A percentile compares a stretch with the other conserved stretches of the same genome.
These are phyloP conservation scores for Elaeis guineensis DNA, from an alignment of 176 grass and related monocot species.

Conservation along the genomic window DNA sequence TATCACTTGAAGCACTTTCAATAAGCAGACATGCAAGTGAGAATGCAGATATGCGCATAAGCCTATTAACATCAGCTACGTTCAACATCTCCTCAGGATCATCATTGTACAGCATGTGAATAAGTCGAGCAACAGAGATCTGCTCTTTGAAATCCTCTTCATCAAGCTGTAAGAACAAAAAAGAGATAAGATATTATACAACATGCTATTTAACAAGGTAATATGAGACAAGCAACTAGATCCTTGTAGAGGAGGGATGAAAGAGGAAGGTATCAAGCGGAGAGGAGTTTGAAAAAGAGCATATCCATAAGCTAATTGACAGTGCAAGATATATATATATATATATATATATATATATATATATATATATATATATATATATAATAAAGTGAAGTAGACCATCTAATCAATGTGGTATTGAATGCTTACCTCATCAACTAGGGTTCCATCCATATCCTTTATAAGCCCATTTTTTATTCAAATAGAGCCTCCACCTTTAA, in stretches of 20 bases:
- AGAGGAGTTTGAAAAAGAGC: no score
- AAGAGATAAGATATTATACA: no score
- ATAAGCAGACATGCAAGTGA: no score
- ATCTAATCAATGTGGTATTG: slow-evolving; percentile 6
- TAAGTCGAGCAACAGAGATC: slow-evolving; percentile 89
- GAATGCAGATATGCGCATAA: no score
- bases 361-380: neutral
- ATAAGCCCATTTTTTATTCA: slow-evolving; percentile 93
- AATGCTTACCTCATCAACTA: slow-evolving; percentile 72
- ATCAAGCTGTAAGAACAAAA: slow-evolving; percentile 53
- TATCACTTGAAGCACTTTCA: neutral
- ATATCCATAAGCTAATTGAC: no score
- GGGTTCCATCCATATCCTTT: slow-evolving; percentile 73
- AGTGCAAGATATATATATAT: no score
- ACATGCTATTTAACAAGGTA: no score
- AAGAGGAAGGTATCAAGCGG: no score
- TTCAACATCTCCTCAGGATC: slow-evolving; percentile 96
- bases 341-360: no score
- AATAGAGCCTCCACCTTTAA: slow-evolving; percentile 86
- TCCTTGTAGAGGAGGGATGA: no score
- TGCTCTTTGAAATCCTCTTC: slow-evolving; percentile 99
- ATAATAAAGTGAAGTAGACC: neutral
- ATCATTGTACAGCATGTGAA: slow-evolving; percentile 97
- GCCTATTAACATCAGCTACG: slow-evolving; percentile 26
- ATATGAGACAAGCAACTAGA: no score